These are phyloP conservation scores for Knufia fluminis DNA, from an alignment of 2,329 filamentous ascomycete genomes.

Conservation along the genomic window DNA sequence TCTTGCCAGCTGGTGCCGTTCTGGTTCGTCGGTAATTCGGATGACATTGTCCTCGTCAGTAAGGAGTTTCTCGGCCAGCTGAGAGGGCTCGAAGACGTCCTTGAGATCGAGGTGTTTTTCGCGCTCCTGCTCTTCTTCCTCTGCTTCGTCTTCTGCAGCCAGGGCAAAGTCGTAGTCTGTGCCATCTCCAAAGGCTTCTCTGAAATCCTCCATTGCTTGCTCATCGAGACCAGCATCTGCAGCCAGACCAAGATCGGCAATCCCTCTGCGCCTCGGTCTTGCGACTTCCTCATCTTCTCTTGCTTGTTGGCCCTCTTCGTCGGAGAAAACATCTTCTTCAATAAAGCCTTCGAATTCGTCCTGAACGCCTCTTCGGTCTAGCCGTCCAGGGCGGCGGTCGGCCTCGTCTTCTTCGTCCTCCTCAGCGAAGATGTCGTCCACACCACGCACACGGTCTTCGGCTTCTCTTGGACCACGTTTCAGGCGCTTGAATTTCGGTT, in stretches of 20 bases:
- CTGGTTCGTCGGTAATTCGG: slow-evolving; percentile 78
- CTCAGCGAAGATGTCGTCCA: slow-evolving; percentile 91
- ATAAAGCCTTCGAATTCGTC: slow-evolving; percentile 95
- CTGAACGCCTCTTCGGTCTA: slow-evolving; percentile 49
- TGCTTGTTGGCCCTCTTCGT: slow-evolving; percentile 66
- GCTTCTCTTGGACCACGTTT: slow-evolving; percentile 82
- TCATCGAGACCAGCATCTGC: slow-evolving; percentile 83
- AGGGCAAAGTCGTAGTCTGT: slow-evolving; percentile 94
- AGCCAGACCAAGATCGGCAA: slow-evolving; percentile 57
- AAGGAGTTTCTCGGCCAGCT: slow-evolving; percentile 85
- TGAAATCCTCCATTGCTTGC: slow-evolving; percentile 89
- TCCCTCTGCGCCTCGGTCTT: slow-evolving; percentile 57
- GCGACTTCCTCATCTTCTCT: slow-evolving; percentile 84
- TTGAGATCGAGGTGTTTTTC: slow-evolving; percentile 86
- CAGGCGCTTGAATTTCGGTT: slow-evolving; percentile 92
- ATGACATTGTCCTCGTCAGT: slow-evolving; percentile 94
- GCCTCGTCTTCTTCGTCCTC: slow-evolving; percentile 70
- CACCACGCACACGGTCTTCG: slow-evolving; percentile 56
- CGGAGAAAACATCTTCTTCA: slow-evolving; percentile 85
- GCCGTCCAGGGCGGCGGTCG: slow-evolving; percentile 32
- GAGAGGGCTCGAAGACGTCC: slow-evolving; percentile 95
- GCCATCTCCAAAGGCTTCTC: slow-evolving; percentile 88
- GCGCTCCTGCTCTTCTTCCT: slow-evolving; percentile 65
- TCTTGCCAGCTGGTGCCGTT: slow-evolving; percentile 86
- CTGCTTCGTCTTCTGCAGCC: slow-evolving; percentile 74